phyloP scores from a whole-genome alignment of 768 basidiomycete genomes.

The Rhodotorula diobovata region DNA sequence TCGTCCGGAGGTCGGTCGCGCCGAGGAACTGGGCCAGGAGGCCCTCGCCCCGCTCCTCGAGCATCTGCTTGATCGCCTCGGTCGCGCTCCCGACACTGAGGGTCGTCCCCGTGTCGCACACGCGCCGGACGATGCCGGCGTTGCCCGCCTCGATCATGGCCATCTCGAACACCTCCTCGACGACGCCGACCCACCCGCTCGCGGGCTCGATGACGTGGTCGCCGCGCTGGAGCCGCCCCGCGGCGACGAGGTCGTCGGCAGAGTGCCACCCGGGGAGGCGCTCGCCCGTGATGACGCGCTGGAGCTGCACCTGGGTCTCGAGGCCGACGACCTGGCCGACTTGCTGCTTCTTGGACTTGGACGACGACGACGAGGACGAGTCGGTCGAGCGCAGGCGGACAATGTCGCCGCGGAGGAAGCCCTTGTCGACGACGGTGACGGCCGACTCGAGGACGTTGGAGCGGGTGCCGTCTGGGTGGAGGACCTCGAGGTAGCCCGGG shows the following conservation, averaged over 20 bases:
- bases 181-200: constrained; percentile 34
- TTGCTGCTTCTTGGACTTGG: neutral
- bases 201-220: constrained; percentile 32
- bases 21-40: constrained; percentile 16
- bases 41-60: constrained; percentile 16
- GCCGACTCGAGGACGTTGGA: constrained; percentile 10
- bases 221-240: constrained; percentile 15
- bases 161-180: constrained; percentile 40
- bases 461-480: constrained; percentile 22
- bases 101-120: constrained; percentile 25
- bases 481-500: constrained; percentile 32
- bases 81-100: constrained; percentile 26
- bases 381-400: neutral
- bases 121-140: constrained; percentile 11
- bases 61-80: constrained; percentile 26
- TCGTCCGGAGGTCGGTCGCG: constrained; percentile 21
- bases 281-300: constrained; percentile 24
- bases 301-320: constrained; percentile 10
- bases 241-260: constrained; percentile 14
- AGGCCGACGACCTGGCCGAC: constrained; percentile 19
- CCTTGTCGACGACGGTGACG: constrained; percentile 22
- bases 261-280: constrained; percentile 11
- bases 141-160: constrained; percentile 34
- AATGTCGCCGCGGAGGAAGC: constrained; percentile 34
- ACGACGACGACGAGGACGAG: neutral